Evolutionary conservation across 305 asterid genomes (phyloP).

Genomic region (Coffea humblotiana): DNA sequence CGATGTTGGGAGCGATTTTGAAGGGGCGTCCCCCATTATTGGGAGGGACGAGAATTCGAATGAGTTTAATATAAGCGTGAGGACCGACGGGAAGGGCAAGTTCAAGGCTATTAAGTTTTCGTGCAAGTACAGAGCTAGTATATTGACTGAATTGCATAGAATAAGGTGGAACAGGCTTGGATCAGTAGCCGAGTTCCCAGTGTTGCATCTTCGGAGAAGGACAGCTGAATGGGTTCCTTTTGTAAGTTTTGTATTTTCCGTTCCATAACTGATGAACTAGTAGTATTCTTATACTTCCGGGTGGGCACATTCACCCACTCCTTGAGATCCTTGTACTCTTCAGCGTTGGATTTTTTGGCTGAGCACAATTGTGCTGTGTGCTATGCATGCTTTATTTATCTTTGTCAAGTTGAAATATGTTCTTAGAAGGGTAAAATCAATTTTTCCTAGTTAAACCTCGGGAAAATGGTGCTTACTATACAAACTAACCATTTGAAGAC

Average conservation of each 20-base stretch:
- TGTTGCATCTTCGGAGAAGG: slow-evolving; percentile 53
- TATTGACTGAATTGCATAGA: slow-evolving; percentile 88
- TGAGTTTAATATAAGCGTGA: slow-evolving; percentile 79
- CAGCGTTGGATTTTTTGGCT: not conserved
- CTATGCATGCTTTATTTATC: not conserved
- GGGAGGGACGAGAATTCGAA: slow-evolving; percentile 76
- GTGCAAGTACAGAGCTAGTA: slow-evolving; percentile 77
- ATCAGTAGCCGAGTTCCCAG: slow-evolving; percentile 70
- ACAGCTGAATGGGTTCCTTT: slow-evolving; percentile 20
- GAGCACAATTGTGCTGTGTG: not conserved
- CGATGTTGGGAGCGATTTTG: slow-evolving; percentile 78
- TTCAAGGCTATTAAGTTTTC: slow-evolving; percentile 88
- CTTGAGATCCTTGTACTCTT: not conserved
- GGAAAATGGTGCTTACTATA: too few relatives aligned
- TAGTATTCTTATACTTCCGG: too few relatives aligned
- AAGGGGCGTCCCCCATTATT: slow-evolving; percentile 77
- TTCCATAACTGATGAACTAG: not conserved
- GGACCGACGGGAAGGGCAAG: slow-evolving; percentile 96
- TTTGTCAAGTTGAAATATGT: not conserved
- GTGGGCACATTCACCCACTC: not conserved
- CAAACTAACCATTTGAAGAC: not conserved
- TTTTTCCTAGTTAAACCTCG: not conserved
- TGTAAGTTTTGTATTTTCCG: slow-evolving; percentile 7
- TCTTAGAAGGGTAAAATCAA: not conserved
- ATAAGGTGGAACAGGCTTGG: slow-evolving; percentile 79